Evolutionary conservation across 2,329 filamentous ascomycete species (phyloP).

Genomic region (Diaporthe sp.): DNA sequence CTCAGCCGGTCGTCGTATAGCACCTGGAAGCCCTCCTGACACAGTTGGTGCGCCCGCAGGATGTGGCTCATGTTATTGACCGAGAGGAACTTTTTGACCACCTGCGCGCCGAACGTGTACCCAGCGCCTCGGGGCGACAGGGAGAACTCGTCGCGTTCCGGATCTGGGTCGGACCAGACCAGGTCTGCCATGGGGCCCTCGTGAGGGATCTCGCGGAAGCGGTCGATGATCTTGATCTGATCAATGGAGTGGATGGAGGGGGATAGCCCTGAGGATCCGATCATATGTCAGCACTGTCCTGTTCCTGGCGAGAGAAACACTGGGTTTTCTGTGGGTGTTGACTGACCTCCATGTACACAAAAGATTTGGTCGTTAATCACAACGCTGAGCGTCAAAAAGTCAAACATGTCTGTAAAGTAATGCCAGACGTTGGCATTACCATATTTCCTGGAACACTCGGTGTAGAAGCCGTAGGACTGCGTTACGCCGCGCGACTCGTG

Average conservation of each 20-base stretch:
- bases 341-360: conserved; percentile 90
- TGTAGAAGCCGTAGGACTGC: conserved; percentile 99
- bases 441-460: conserved; percentile 97
- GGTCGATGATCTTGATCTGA: conserved; percentile 99
- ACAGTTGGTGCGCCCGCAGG: conserved; percentile 96
- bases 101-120: conserved; percentile 97
- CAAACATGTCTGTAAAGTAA: conserved; percentile 99
- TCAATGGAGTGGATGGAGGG: conserved; percentile 97
- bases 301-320: neutral
- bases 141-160: conserved; percentile 97
- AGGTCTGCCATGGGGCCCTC: conserved; percentile 99
- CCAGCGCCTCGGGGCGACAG: conserved; percentile 93
- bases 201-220: conserved; percentile 97
- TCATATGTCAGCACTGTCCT: conserved; percentile 16
- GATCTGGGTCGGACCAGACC: conserved; percentile 98
- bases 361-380: conserved; percentile 99
- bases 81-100: conserved; percentile 97
- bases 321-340: neutral
- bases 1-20: conserved; percentile 94
- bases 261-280: conserved; percentile 71
- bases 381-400: conserved; percentile 95
- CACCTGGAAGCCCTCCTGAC: conserved; percentile 97
- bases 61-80: conserved; percentile 99
- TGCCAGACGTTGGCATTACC: conserved; percentile 99
- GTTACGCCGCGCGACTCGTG: conserved; percentile 98